Conservation (phyloP, 257 asterid species). For the Solanum clarkiae region DNA sequence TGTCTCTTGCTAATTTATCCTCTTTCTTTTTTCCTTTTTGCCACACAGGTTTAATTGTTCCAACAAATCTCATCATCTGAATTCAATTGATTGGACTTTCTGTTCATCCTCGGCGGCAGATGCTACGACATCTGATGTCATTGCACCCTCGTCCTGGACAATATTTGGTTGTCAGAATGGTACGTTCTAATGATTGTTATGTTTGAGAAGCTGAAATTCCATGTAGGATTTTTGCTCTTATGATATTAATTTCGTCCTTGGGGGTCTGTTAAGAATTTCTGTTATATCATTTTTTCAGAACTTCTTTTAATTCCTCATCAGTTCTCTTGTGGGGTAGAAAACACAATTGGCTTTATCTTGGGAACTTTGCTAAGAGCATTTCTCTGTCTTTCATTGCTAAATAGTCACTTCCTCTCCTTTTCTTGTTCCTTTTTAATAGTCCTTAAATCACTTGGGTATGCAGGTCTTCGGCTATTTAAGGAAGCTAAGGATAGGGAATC, state of each 20-base stretch:
- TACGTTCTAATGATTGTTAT: constrained; percentile 22
- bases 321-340: neutral
- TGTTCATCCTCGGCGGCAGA: constrained; percentile 61
- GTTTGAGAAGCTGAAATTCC: constrained; percentile 5
- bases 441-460: constrained; percentile 4
- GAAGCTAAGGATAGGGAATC: constrained; percentile 82
- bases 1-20: neutral
- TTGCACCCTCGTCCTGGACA: constrained; percentile 96
- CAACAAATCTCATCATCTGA: constrained; percentile 27
- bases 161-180: constrained; percentile 95
- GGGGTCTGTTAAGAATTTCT: neutral
- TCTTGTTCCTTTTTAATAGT: neutral
- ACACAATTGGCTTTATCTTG: neutral
- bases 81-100: constrained; percentile 67
- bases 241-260: neutral
- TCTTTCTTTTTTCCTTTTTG: neutral
- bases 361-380: neutral
- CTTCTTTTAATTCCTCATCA: neutral
- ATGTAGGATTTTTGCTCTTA: neutral
- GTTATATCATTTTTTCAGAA: neutral
- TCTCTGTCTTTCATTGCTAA: neutral
- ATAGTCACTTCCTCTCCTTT: neutral
- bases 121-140: constrained; percentile 66
- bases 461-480: constrained; percentile 90
- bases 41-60: constrained; percentile 48